Evolutionary conservation across 129 eudicot genomes (phyloP), one percentile per base, ranked within the genome.

Genomic region (Helichrysum umbraculigerum): DNA sequence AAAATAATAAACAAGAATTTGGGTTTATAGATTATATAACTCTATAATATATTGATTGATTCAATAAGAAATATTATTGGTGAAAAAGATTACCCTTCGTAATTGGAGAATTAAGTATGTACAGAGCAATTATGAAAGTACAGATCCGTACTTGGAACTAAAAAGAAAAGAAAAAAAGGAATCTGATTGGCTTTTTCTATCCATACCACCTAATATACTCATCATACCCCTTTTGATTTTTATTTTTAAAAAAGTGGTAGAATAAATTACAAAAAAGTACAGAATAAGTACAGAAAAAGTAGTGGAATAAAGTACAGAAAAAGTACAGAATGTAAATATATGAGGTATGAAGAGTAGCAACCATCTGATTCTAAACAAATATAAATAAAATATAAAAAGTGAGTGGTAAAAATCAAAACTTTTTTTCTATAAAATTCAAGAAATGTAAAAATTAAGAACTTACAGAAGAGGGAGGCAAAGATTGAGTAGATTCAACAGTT

Each of bases 391-490:
- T 17, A 16, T n/a, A 10, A 21, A 66, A 7, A 7, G 16, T 12
- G 51, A 30, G 19, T 32, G 16, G 15, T 33, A 19, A 74, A 7
- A 30, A 16, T 32, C 8, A 29, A 28, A 6, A 32, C 25, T 16
- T 19, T 16, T 54, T 54, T 21, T 3, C 19, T 8, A 58, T 28
- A 3, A 14, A 16, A 17, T 16, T 67, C 29, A 68, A 33, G 64
- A 35, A 44, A 52, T n/a, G n/a, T 6, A 5, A 28, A 47, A 39
- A 25, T 35, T 57, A 29, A 35, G 63, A 77, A 62, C 92, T 81
- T 81, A 93, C 98, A 28, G 93, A 86, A 64, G 90, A 81, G 12
- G 81, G 73, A 1, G 90, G 89, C 69, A 87, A 78, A n/a, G 68
- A 78, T 56, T 81, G 86, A 17, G 96, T 83, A 0, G 88, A 86